A percentile compares a stretch with the other conserved stretches of the same genome.
phyloP scores from a whole-genome alignment of 2,329 filamentous ascomycete genomes.

The Coniochaeta pulveracea region DNA sequence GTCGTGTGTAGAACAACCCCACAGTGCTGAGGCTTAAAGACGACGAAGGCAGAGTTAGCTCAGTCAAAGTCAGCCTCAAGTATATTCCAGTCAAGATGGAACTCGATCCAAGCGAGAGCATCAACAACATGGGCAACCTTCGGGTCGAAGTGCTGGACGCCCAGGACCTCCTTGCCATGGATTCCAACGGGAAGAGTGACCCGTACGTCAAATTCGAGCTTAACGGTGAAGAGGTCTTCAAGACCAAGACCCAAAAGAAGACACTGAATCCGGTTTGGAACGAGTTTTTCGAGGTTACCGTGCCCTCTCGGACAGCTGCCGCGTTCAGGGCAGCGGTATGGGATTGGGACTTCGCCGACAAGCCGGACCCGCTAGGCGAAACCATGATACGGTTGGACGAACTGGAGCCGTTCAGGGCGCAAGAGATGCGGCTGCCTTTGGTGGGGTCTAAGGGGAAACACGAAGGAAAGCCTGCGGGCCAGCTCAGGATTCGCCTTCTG shows the following conservation, averaged over 20 bases:
- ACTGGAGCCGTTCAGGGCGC: conserved; percentile 74
- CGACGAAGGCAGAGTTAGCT: conserved; percentile 63
- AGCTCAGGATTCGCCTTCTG: conserved; percentile 69
- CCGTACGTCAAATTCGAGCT: conserved; percentile 93
- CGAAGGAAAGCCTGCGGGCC: conserved; percentile 85
- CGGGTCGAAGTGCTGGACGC: conserved; percentile 90
- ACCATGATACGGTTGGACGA: conserved; percentile 64
- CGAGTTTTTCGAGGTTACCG: conserved; percentile 77
- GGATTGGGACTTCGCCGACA: conserved; percentile 95
- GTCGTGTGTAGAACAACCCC: conserved; percentile 63
- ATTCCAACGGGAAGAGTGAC: conserved; percentile 93
- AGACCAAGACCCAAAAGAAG: conserved; percentile 95
- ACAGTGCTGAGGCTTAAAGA: conserved; percentile 72
- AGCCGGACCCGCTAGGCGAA: conserved; percentile 79
- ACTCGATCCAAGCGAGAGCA: conserved; percentile 88
- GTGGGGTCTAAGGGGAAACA: too few species aligned
- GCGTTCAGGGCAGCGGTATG: conserved; percentile 76
- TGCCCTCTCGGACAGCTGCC: conserved; percentile 75
- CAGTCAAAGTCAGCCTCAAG: conserved; percentile 82
- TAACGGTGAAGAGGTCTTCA: conserved; percentile 82
- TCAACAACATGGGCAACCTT: conserved; percentile 96
- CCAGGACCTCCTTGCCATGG: conserved; percentile 77
- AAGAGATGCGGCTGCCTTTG: conserved; percentile 61
- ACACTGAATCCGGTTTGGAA: conserved; percentile 93
- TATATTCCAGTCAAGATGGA: conserved; percentile 92